Base-by-base conservation (phyloP, 345 rosid species). In the Euphorbia pulcherrima region DNA sequence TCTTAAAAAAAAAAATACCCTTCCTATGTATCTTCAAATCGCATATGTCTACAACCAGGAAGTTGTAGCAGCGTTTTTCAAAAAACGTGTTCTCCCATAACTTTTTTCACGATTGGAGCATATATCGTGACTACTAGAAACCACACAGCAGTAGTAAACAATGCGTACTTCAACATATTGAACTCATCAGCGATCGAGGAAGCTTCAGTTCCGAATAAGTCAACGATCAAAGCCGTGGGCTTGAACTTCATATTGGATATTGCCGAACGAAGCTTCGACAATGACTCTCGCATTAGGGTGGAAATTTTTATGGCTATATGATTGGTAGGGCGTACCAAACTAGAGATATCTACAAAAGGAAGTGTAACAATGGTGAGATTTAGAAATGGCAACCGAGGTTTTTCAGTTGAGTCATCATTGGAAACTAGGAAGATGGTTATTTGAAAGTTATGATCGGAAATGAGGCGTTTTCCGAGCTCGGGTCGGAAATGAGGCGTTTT, bases 71-170 rank as follows among this genome's bases (percentile, higher is more conserved):
- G 62, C 4, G 66, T 60, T 12, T 23, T 46, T 73, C 23, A 39
- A 23, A 40, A 27, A 29, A 48, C 53, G 53, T 73, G 62, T 37
- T 62, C 76, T 20, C 41, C 39, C 55, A 67, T 46, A 5, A 7
- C 44, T 44, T 21, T 37, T 5, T 73, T 62, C 10, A 73, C 37
- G 8, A 5, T 13, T 4, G 76, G 76, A 1, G 27, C 0, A 20
- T 60, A 40, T 9, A 62, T 1, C 5, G 17, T 0, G 2, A 73
- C 47, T 3, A 68, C 67, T 2, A 67, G 23, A 1, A 62, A 77
- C 88, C 93, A 80, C 0, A 88, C 96, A 67, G 76, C 86, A 0
- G 85, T 55, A 57, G 89, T 63, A 8, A 80, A 23, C 0, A 76
- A 82, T 11, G 84, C 79, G 29, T 81, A 88, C 72, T 75, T 86